Evolutionary conservation across 2,329 filamentous ascomycete species (phyloP), one percentile per base, ranked within the genome.

Genomic region (Colletotrichum brevisporum): DNA sequence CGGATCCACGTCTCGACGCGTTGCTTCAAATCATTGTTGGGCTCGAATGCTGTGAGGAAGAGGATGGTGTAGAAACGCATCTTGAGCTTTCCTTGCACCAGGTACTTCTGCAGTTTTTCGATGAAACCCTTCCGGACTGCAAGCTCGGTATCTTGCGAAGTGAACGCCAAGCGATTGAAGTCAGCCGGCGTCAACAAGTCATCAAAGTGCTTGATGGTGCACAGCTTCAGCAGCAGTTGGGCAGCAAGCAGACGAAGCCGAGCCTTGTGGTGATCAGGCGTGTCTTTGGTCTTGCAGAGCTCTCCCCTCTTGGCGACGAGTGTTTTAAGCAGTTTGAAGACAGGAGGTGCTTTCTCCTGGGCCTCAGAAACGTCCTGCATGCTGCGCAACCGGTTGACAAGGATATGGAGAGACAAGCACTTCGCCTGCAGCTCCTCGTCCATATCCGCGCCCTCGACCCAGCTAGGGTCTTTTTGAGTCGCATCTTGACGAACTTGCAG

Each of bases 31-130:
- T 89, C 87, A n/a, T 83, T 78, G 45, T 90, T 88, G 0, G 95
- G 96, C 81, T 99, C 96, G 77, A 96, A 98, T 1, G 96, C 95
- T 39, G 94, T 92, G 51, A 98, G 83, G 82, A 98, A 98, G 6
- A 97, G 86, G 48, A 97, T 91, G 0, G 94, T 92, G 79, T 97
- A 96, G 85, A 97, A 99, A 10, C 95, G 90, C 13, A 87, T 83
- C 1, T 89, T 86, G 2, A 97, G 85, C 73, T 87, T 90, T 63
- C 88, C 88, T 61, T 92, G 89, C 10, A 92, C 92, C 5, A 98
- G 88, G 75, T 97, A 95, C 81, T 97, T 98, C 81, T 97, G 96
- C 48, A 99, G 84, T 74, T 95, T 94, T 75, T 91, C 90, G 61
- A 96, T 86, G 75, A 99, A 98, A 2, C 88, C 89, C 54, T 87